phyloP scores from a whole-genome alignment of 257 asterid genomes.

The Thymus mandschuricus region DNA sequence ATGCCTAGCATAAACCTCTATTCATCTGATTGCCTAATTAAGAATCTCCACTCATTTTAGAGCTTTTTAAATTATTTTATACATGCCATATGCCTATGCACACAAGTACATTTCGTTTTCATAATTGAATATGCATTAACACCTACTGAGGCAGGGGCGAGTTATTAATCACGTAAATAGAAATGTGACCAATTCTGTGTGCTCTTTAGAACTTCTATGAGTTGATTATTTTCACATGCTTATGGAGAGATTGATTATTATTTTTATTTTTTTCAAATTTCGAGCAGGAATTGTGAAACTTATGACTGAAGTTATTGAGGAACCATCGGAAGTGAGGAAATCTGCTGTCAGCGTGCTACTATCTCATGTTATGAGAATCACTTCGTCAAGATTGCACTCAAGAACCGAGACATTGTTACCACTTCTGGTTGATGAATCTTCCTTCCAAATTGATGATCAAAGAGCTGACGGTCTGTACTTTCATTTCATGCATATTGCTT shows the following conservation, averaged over 20 bases:
- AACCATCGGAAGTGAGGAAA: background rate
- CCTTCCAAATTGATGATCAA: constrained; percentile 50
- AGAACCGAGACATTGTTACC: constrained; percentile 54
- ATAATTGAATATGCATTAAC: too few species aligned
- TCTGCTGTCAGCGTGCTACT: background rate
- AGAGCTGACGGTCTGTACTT: constrained; percentile 54
- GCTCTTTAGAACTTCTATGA: constrained; percentile 21
- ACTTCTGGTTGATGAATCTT: constrained; percentile 58
- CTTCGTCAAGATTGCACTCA: background rate
- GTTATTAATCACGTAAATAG: background rate
- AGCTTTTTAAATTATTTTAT: background rate
- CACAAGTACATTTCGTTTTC: background rate
- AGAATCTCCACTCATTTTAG: background rate
- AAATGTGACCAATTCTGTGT: background rate
- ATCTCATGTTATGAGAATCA: constrained; percentile 9
- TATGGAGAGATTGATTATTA: constrained; percentile 5
- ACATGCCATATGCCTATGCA: background rate
- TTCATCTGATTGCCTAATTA: constrained; percentile 6
- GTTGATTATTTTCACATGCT: constrained; percentile 18
- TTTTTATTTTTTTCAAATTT: constrained; percentile 14
- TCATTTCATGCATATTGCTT: background rate
- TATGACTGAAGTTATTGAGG: constrained; percentile 62
- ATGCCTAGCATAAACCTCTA: background rate
- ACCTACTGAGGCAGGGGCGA: too few species aligned
- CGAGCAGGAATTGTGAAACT: constrained; percentile 64